Base-by-base conservation (phyloP, 2,329 filamentous ascomycete species). In the Colletotrichum tofieldiae region DNA sequence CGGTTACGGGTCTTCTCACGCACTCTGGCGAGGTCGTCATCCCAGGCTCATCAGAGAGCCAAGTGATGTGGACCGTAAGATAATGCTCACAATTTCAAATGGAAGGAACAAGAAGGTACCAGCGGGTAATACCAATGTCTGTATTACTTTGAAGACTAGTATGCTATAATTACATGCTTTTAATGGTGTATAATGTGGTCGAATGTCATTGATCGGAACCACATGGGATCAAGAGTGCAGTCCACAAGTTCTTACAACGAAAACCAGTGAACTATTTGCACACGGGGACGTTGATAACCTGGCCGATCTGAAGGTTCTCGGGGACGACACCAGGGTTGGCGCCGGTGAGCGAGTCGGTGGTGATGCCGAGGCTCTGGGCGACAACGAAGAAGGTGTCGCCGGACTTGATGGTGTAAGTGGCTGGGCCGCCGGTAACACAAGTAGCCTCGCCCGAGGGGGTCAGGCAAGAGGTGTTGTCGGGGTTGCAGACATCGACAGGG, bases 361-460 rank as follows among this genome's bases (percentile, higher is more conserved):
- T 67, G 37, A 70, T 67, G 6, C 54, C 94, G 77, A 97, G 96
- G 20, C 91, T 92, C 80, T 96, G 92, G 14, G 94, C 93, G 76
- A 97, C 95, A 81, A 94, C 91, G 6, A 92, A 94, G 79, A 97
- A 84, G 11, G 89, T 90, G 86, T 94, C 92, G 58, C 94, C 94
- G 0, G 94, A 94, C 84, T 93, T 93, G 79, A 96, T 93, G 78
- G 88, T 92, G 80, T 92, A 60, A 9, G 45, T 26, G 32, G 41
- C 37, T 20, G 49, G 11, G 39, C 55, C 54, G 23, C 45, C 39
- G 7, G 66, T 67, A 39, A 70, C 62, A 29, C 67, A 70, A 37
- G 67, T 70, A 29, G 26, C 54, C 20, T 20, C 4, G 16, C 62
- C 67, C 8, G 3, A 0, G 20, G 67, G 63, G 11, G n/a, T 54